Evolutionary conservation across 2,329 filamentous ascomycete genomes (phyloP).

Genomic region (Aspergillus sp.): DNA sequence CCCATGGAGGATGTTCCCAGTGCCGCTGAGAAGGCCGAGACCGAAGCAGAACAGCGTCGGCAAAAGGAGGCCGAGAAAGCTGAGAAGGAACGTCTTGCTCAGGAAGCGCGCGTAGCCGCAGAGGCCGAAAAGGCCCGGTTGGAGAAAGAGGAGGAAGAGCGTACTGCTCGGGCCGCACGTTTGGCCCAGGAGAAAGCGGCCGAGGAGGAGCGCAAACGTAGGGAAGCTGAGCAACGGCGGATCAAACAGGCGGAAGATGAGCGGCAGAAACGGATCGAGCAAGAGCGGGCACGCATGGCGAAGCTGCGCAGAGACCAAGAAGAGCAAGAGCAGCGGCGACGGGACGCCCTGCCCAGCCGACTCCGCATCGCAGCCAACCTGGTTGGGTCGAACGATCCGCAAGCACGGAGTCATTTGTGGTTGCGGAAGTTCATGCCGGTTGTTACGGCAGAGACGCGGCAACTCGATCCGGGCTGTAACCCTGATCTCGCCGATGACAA

Average conservation of each 20-base stretch:
- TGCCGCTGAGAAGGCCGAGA: conserved; percentile 21
- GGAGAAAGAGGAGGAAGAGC: conserved; percentile 36
- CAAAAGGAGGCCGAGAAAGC: conserved; percentile 25
- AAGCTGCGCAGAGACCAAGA: conserved; percentile 44
- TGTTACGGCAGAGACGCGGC: conserved; percentile 41
- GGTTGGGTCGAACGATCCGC: conserved; percentile 41
- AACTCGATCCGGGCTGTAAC: conserved; percentile 41
- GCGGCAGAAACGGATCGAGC: conserved; percentile 40
- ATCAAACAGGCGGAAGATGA: conserved; percentile 47
- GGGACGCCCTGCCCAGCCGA: conserved; percentile 45
- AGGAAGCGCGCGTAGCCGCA: conserved; percentile 27
- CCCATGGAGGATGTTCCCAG: conserved; percentile 27
- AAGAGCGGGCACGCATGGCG: conserved; percentile 41
- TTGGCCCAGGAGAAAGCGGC: conserved; percentile 41
- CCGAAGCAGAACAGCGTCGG: conserved; percentile 24
- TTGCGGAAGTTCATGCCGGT: conserved; percentile 47
- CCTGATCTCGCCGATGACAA: conserved; percentile 39
- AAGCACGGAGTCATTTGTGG: conserved; percentile 42
- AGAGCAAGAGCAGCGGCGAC: conserved; percentile 45
- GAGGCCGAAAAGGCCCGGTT: conserved; percentile 30
- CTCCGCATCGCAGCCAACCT: conserved; percentile 45
- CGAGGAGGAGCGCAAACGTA: conserved; percentile 42
- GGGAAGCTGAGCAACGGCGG: conserved; percentile 42
- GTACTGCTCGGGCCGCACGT: conserved; percentile 31
- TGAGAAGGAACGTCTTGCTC: conserved; percentile 30